A percentile compares a stretch with the other conserved stretches of the same genome.
Evolutionary conservation across 2,329 filamentous ascomycete species (phyloP).

Genomic region (Aspergillus caelatus): DNA sequence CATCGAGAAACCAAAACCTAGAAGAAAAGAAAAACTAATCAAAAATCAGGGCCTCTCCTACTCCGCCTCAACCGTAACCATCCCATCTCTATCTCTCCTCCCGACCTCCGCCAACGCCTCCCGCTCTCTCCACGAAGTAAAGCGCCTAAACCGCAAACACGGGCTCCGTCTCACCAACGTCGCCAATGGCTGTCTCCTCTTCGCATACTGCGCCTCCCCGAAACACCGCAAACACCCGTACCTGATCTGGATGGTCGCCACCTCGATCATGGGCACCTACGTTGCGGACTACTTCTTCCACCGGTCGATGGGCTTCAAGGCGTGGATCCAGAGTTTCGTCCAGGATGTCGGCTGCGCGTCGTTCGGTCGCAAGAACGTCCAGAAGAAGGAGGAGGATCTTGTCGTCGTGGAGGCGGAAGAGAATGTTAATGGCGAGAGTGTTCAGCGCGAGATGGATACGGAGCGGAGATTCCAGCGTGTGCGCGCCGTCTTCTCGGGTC

Average conservation of each 20-base stretch:
- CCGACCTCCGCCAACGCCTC: conserved; percentile 73
- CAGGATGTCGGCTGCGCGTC: conserved; percentile 48
- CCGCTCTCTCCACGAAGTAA: conserved; percentile 70
- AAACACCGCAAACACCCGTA: conserved; percentile 80
- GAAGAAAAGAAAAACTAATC: neutral
- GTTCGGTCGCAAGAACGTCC: conserved; percentile 16
- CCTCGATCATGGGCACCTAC: conserved; percentile 51
- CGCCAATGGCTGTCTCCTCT: conserved; percentile 70
- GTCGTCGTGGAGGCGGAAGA: conserved; percentile 43
- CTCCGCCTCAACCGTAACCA: conserved; percentile 73
- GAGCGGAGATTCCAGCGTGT: conserved; percentile 44
- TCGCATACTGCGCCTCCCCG: conserved; percentile 78
- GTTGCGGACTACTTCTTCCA: conserved; percentile 74
- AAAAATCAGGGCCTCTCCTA: conserved; percentile 77
- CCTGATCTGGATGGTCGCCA: conserved; percentile 78
- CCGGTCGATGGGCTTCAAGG: conserved; percentile 58
- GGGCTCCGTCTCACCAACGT: conserved; percentile 69
- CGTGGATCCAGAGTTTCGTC: conserved; percentile 34
- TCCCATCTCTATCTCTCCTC: conserved; percentile 79
- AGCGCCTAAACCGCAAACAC: conserved; percentile 64
- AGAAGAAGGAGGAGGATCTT: conserved; percentile 41
- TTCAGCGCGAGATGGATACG: conserved; percentile 47
- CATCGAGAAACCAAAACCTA: neutral
- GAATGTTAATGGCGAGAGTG: conserved; percentile 49
- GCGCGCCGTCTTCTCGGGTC: conserved; percentile 42